Conservation (phyloP, 441 rosid species). For the Omphalea diandra region DNA sequence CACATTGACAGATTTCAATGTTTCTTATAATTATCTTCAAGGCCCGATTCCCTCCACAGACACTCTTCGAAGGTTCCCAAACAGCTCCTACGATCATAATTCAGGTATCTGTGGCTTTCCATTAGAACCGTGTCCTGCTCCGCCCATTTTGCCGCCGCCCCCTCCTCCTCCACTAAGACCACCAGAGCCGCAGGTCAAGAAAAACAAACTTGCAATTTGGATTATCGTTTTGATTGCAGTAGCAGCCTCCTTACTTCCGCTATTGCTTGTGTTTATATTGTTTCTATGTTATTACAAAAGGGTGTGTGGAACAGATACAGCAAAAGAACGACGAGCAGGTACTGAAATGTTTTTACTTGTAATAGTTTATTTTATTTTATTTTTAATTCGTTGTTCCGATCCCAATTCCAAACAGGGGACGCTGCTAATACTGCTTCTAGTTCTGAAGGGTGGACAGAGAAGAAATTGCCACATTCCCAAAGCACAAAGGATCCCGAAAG, state of each 20-base stretch:
- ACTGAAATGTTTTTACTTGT: too few relatives aligned
- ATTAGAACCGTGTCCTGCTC: constrained; percentile 29
- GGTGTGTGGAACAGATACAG: constrained; percentile 13
- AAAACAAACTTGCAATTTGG: constrained; percentile 28
- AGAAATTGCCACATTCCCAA: constrained; percentile 15
- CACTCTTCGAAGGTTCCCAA: constrained; percentile 36
- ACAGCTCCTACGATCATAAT: constrained; percentile 41
- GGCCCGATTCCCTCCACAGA: constrained; percentile 47
- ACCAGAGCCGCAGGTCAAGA: constrained; percentile 6
- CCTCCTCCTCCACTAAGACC: constrained; percentile 26
- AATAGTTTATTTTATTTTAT: not conserved
- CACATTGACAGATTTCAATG: constrained; percentile 40
- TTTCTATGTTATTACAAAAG: constrained; percentile 33
- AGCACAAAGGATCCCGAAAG: constrained; percentile 42
- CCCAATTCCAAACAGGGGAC: constrained; percentile 7
- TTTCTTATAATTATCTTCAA: constrained; percentile 42
- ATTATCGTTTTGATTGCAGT: constrained; percentile 32
- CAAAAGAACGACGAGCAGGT: constrained; percentile 29
- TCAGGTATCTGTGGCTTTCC: constrained; percentile 48
- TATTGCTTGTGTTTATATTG: constrained; percentile 26
- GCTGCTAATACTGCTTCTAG: not conserved
- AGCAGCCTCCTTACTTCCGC: constrained; percentile 32
- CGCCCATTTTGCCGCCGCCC: constrained; percentile 24
- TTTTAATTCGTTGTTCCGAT: not conserved
- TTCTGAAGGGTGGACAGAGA: constrained; percentile 19